Conservation (phyloP, 805 yeast species). For the Yarrowia phangngaensis region DNA sequence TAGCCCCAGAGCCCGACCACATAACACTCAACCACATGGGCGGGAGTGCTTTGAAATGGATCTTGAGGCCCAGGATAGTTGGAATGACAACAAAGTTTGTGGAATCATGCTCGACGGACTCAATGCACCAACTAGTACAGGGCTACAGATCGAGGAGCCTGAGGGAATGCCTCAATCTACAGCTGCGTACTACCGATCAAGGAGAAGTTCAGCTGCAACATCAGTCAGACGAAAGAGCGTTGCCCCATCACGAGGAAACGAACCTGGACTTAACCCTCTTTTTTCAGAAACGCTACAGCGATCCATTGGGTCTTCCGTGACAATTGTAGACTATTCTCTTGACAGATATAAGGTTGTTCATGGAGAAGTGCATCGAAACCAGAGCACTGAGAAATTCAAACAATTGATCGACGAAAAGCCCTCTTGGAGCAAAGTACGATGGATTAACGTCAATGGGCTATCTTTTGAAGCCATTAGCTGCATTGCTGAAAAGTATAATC, state of each 20-base stretch:
- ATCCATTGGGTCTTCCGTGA: conserved; percentile 52
- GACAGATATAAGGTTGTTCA: conserved; percentile 46
- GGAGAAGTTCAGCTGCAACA: conserved; percentile 27
- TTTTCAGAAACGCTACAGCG: conserved; percentile 51
- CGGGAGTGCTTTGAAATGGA: conserved; percentile 9
- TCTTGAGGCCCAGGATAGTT: conserved; percentile 13
- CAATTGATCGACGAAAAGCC: conserved; percentile 42
- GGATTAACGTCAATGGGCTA: conserved; percentile 59
- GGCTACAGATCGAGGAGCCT: conserved; percentile 9
- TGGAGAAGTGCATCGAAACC: conserved; percentile 40
- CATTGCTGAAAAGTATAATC: conserved; percentile 44
- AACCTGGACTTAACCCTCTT: conserved; percentile 55
- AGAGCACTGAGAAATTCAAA: conserved; percentile 35
- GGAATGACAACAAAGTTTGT: conserved; percentile 1
- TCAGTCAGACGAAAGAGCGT: conserved; percentile 37
- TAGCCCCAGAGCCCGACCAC: background rate
- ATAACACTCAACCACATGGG: background rate
- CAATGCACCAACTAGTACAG: background rate
- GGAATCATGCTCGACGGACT: conserved; percentile 9
- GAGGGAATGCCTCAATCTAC: background rate
- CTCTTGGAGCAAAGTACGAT: conserved; percentile 49
- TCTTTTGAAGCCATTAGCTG: conserved; percentile 57
- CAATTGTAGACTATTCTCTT: conserved; percentile 51
- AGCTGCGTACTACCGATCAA: background rate
- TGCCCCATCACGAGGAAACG: conserved; percentile 48